Conservation (phyloP, 2,329 filamentous ascomycete species). For the Colletotrichum gigasporum region DNA sequence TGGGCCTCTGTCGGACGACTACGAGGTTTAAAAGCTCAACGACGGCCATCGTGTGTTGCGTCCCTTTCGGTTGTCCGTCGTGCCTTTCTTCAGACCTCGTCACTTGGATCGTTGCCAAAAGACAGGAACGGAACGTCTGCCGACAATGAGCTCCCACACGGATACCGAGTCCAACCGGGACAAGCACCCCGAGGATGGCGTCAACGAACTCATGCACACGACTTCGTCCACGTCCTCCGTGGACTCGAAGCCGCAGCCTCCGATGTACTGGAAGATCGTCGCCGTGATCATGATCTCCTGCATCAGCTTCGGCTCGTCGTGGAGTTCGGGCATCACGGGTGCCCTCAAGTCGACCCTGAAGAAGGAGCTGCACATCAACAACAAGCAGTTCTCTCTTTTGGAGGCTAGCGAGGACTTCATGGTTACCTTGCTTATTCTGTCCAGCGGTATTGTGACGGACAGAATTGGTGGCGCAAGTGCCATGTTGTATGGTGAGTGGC, state of each 20-base stretch:
- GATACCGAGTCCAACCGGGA: constrained; percentile 18
- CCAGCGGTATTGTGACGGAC: constrained; percentile 66
- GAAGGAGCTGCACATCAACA: constrained; percentile 68
- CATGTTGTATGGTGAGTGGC: constrained; percentile 29
- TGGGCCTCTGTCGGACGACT: no score
- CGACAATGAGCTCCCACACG: constrained; percentile 7
- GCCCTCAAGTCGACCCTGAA: constrained; percentile 71
- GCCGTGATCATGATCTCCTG: constrained; percentile 59
- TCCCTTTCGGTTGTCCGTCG: neutral
- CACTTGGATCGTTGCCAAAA: neutral
- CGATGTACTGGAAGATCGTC: constrained; percentile 34
- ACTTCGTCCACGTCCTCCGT: neutral
- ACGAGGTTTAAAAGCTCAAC: no score
- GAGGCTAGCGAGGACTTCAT: constrained; percentile 72
- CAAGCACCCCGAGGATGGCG: constrained; percentile 15
- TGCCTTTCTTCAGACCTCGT: neutral
- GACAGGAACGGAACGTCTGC: neutral
- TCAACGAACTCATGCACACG: constrained; percentile 17
- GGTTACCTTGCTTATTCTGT: constrained; percentile 63
- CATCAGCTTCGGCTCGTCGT: constrained; percentile 68
- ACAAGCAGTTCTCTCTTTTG: constrained; percentile 66
- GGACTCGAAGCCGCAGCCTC: constrained; percentile 7
- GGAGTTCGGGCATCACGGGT: constrained; percentile 68
- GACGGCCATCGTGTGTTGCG: neutral
- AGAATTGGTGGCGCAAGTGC: constrained; percentile 64